Conservation (phyloP, 495 filamentous ascomycete genomes). For the Tuber microsphaerosporum region DNA sequence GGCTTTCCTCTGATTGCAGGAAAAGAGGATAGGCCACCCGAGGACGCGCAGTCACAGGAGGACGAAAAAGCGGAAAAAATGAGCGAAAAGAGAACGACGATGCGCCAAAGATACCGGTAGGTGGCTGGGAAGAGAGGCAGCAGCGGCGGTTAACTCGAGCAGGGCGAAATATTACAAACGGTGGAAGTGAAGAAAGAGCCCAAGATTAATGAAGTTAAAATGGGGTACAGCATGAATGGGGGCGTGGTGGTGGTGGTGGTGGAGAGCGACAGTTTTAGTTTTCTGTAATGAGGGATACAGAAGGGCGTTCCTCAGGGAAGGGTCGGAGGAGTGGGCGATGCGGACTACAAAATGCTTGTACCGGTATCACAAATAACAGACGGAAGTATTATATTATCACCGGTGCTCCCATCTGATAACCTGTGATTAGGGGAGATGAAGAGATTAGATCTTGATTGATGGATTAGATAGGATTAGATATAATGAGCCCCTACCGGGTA, state of each 20-base stretch:
- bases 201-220: background rate
- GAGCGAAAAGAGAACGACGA: background rate
- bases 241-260: background rate
- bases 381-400: too few species aligned
- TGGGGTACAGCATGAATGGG: background rate
- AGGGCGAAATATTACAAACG: background rate
- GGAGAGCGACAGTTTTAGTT: background rate
- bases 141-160: constrained; percentile 1
- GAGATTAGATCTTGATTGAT: background rate
- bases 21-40: background rate
- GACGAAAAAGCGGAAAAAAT: background rate
- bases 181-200: background rate
- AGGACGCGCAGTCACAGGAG: background rate
- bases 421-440: background rate
- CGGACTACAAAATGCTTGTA: background rate
- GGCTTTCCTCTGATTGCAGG: background rate
- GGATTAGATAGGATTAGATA: background rate
- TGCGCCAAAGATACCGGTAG: background rate
- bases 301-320: background rate
- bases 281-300: background rate
- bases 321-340: background rate
- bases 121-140: background rate
- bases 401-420: background rate
- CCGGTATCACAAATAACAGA: background rate
- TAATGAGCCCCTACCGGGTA: background rate